Conservation (phyloP, 2,329 filamentous ascomycete genomes). For the Didymella segeticola region DNA sequence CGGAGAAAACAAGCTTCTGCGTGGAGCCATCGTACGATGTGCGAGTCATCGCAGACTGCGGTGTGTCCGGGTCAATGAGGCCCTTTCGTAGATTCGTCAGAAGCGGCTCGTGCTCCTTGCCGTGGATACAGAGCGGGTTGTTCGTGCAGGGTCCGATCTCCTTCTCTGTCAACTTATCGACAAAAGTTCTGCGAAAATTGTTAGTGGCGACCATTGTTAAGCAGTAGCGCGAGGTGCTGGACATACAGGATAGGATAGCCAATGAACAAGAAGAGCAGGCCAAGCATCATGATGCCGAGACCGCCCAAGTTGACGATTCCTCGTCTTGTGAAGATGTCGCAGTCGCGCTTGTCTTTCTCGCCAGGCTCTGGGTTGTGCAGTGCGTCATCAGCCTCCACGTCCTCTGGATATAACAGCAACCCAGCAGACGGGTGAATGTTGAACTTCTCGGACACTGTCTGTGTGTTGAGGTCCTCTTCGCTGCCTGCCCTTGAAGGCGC, state of each 20-base stretch:
- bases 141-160: slow-evolving; percentile 48
- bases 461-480: slow-evolving; percentile 72
- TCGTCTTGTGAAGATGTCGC: slow-evolving; percentile 69
- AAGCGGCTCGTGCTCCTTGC: slow-evolving; percentile 56
- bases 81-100: slow-evolving; percentile 66
- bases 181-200: slow-evolving; percentile 61
- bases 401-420: slow-evolving; percentile 71
- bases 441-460: slow-evolving; percentile 76
- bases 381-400: slow-evolving; percentile 76
- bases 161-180: slow-evolving; percentile 53
- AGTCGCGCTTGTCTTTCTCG: slow-evolving; percentile 66
- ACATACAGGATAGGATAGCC: slow-evolving; percentile 73
- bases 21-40: slow-evolving; percentile 65
- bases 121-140: slow-evolving; percentile 59
- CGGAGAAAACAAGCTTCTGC: slow-evolving; percentile 72
- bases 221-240: background rate
- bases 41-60: slow-evolving; percentile 62
- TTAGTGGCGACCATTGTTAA: slow-evolving; percentile 22
- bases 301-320: slow-evolving; percentile 71
- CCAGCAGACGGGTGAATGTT: slow-evolving; percentile 73
- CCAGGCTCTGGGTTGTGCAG: slow-evolving; percentile 73
- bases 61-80: slow-evolving; percentile 73
- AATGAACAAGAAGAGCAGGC: slow-evolving; percentile 70
- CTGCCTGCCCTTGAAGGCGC: slow-evolving; percentile 67
- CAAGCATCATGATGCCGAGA: slow-evolving; percentile 64